Evolutionary conservation across 352 stramenopile genomes (phyloP).

Genomic region (Globisporangium apiculatum): DNA sequence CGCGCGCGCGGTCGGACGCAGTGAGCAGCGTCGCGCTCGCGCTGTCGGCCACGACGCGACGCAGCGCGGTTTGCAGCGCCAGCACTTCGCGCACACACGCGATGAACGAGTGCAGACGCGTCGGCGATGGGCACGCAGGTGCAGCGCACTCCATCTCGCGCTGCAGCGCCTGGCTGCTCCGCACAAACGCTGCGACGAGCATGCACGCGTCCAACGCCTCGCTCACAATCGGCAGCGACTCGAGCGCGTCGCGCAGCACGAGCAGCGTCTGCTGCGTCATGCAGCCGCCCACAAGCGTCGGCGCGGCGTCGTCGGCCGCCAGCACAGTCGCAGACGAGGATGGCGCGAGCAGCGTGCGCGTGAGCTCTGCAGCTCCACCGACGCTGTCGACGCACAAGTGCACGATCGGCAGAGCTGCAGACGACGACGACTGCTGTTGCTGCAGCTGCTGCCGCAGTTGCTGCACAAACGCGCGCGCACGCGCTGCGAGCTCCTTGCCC

Average conservation of each 20-base stretch:
- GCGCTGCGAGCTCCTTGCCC: slow-evolving; percentile 7
- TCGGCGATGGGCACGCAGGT: slow-evolving; percentile 3
- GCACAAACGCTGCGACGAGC: slow-evolving; percentile 12
- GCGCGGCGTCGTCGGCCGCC: neutral
- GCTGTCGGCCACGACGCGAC: neutral
- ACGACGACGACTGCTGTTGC: no score
- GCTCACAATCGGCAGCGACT: slow-evolving; percentile 15
- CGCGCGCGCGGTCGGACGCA: neutral
- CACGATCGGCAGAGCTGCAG: slow-evolving; percentile 6
- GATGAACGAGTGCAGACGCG: slow-evolving; percentile 15
- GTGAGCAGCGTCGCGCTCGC: neutral
- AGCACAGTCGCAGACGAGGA: no score
- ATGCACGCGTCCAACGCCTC: slow-evolving; percentile 15
- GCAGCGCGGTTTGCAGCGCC: slow-evolving; percentile 9
- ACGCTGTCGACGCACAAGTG: slow-evolving; percentile 30
- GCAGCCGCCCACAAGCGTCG: slow-evolving; percentile 14
- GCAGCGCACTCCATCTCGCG: neutral
- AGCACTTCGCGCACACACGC: slow-evolving; percentile 16
- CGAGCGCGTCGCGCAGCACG: slow-evolving; percentile 15
- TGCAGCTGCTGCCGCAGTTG: neutral
- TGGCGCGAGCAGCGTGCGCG: slow-evolving; percentile 5
- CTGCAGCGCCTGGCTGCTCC: no score
- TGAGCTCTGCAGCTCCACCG: neutral
- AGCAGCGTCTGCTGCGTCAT: slow-evolving; percentile 28
- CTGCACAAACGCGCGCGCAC: slow-evolving; percentile 9